Evolutionary conservation across 352 stramenopile genomes (phyloP).

Genomic region (Pythium pyrilobum): DNA sequence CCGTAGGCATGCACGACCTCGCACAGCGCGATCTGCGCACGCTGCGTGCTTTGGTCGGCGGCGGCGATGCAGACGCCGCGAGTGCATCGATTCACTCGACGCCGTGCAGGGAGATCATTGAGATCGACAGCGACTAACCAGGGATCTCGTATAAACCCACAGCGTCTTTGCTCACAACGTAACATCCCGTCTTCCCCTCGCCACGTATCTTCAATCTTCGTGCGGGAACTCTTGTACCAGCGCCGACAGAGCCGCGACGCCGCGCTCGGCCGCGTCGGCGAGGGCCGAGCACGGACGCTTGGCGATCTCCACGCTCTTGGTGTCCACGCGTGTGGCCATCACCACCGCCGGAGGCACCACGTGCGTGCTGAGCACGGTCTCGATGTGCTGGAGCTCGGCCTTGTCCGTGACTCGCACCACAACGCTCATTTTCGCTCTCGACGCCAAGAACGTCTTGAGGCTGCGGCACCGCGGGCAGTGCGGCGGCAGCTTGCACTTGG

Average conservation of each 20-base stretch:
- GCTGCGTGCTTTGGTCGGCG: not conserved
- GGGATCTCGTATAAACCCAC: not conserved
- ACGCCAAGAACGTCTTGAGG: not conserved
- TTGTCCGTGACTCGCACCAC: not conserved
- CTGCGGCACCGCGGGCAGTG: not conserved
- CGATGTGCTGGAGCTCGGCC: not conserved
- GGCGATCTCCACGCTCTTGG: not conserved
- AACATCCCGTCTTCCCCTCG: too few relatives aligned
- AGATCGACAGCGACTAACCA: slow-evolving; percentile 1
- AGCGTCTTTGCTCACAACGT: too few relatives aligned
- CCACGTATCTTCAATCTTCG: too few relatives aligned
- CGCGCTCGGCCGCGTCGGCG: too few relatives aligned
- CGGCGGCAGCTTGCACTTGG: not conserved
- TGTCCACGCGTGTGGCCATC: too few relatives aligned
- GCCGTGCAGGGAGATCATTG: slow-evolving; percentile 6
- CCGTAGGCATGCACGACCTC: slow-evolving; percentile 9
- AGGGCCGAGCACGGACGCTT: too few relatives aligned
- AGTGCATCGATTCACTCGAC: too few relatives aligned
- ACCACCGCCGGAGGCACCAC: not conserved
- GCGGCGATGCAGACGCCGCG: too few relatives aligned
- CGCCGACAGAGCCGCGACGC: too few relatives aligned
- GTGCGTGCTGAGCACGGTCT: not conserved
- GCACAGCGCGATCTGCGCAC: not conserved
- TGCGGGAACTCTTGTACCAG: too few relatives aligned
- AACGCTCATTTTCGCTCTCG: not conserved